Percentiles rank a stretch among this genome's conserved stretches.
These are phyloP conservation scores for Lasiodiplodia gonubiensis DNA, from an alignment of 2,329 filamentous ascomycete species.

Conservation along the genomic window DNA sequence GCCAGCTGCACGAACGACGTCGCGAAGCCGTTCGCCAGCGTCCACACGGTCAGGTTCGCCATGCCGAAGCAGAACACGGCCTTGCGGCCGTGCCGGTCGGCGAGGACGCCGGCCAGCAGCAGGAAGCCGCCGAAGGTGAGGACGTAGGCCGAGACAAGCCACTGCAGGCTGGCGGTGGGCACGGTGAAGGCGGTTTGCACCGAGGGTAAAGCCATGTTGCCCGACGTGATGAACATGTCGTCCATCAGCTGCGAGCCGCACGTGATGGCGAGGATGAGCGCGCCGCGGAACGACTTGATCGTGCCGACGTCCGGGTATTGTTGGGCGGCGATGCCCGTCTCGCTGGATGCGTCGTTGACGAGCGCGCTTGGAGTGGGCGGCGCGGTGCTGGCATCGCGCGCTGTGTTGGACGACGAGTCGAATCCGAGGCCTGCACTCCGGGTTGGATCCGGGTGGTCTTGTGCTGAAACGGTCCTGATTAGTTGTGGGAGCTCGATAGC, in stretches of 20 bases:
- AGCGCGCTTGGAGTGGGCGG: too few species aligned
- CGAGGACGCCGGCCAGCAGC: constrained; percentile 36
- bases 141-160: constrained; percentile 30
- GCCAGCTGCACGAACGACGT: constrained; percentile 52
- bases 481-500: too few species aligned
- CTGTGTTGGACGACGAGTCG: too few species aligned
- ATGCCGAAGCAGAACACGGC: constrained; percentile 48
- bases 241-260: constrained; percentile 52
- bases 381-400: too few species aligned
- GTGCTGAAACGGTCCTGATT: too few species aligned
- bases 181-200: constrained; percentile 28
- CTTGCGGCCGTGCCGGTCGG: constrained; percentile 47
- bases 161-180: constrained; percentile 25
- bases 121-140: constrained; percentile 38
- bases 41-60: constrained; percentile 40
- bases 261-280: constrained; percentile 47
- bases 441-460: too few species aligned
- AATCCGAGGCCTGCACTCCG: too few species aligned
- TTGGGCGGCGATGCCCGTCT: background rate
- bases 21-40: constrained; percentile 54
- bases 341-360: too few species aligned
- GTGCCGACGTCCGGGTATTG: constrained; percentile 44
- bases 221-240: constrained; percentile 48
- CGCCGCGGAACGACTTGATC: constrained; percentile 47
- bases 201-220: constrained; percentile 28